A percentile compares a stretch with the other conserved stretches of the same genome.
These are phyloP conservation scores for Ehretia macrophylla DNA, from an alignment of 257 asterid genomes.

Conservation along the genomic window DNA sequence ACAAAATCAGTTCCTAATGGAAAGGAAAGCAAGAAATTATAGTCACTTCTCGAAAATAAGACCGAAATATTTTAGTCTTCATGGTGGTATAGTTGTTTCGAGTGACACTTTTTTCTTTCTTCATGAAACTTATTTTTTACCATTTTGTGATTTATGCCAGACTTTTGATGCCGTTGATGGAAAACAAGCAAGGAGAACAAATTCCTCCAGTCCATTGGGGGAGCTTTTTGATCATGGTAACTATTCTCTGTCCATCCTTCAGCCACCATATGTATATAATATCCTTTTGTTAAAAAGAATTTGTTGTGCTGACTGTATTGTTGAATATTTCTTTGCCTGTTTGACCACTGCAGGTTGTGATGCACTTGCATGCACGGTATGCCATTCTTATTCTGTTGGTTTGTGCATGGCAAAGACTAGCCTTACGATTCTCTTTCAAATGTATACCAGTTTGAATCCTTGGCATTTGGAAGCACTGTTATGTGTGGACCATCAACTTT, in stretches of 20 bases:
- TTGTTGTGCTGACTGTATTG: neutral
- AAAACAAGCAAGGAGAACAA: conserved; percentile 94
- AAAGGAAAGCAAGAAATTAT: too few relatives aligned
- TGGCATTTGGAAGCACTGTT: conserved; percentile 90
- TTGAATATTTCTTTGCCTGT: conserved; percentile 8
- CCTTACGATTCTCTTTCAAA: conserved; percentile 14
- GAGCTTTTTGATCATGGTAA: conserved; percentile 97
- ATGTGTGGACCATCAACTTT: conserved; percentile 74
- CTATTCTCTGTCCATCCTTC: conserved; percentile 3
- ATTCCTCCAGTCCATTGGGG: conserved; percentile 92
- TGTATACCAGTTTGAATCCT: conserved; percentile 60
- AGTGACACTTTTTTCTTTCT: too few relatives aligned
- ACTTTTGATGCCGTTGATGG: conserved; percentile 99
- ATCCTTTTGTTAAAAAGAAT: too few relatives aligned
- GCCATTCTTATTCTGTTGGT: conserved; percentile 23
- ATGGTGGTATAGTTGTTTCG: too few relatives aligned
- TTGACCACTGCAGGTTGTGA: conserved; percentile 76
- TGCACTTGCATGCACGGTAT: conserved; percentile 96
- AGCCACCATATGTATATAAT: neutral
- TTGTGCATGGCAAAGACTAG: conserved; percentile 12
- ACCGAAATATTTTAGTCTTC: too few relatives aligned
- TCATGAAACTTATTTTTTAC: too few relatives aligned
- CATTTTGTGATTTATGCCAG: conserved; percentile 17
- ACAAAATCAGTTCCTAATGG: neutral
- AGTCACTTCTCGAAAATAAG: too few relatives aligned